Base-by-base conservation (phyloP, 345 rosid species). In the Gossypium longicalyx region DNA sequence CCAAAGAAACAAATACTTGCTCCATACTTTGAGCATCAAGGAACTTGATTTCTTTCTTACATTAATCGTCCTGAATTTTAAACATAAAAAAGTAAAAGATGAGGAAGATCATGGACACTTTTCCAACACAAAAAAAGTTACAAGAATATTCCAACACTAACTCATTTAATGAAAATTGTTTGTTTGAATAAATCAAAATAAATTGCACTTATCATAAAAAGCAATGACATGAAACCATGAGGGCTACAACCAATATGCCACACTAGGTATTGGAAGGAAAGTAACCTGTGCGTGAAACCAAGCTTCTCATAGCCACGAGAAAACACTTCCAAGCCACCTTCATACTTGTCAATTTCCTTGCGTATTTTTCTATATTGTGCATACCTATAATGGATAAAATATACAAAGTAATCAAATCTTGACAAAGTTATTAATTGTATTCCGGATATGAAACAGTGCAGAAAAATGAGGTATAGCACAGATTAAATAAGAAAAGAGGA, bases 231-330 rank as follows among this genome's bases (percentile, higher is more conserved):
- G 59, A 23, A 70, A 54, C 48, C 43, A 34, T 19, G 49, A 47
- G 57, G 72, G 63, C 52, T 10, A 57, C 13, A 62, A 75, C 70
- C 20, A 16, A 70, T 7, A n/a, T 56, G 69, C 60, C 69, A 49
- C 52, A 25, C 19, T 23, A 58, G 29, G 45, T 51, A 53, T 3
- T 38, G 52, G 45, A 12, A 64, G 47, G 70, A 41, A 49, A 44
- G 59, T 66, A 78, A 94, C 98, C 97, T 91, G 85, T 86, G 82
- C 27, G 79, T 80, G 77, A 94, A 94, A 80, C 98, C 98, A 77
- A 94, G 79, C 81, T 86, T 87, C 85, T 92, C 93, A 78, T 92
- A 92, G 72, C 97, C 97, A 45, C 94, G 95, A 85, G 98, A 92
- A 82, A 94, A 94, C 17, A 74, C 88, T 81, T 89, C 98, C 79